Conservation (phyloP, 192 early-diverging fungal genomes). For the Coemansia sp. region DNA sequence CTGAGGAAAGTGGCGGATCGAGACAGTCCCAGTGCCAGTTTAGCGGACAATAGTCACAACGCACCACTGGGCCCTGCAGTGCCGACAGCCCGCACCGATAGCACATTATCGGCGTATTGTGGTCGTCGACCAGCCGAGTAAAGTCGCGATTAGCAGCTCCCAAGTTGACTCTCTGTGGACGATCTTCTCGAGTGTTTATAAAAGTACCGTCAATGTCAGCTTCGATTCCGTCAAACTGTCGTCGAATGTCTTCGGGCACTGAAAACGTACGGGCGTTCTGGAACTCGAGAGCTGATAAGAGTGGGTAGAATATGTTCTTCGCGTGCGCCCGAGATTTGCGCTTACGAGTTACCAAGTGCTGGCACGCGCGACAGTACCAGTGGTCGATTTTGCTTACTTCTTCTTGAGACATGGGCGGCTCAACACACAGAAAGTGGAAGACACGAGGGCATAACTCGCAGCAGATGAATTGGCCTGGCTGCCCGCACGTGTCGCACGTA, state of each 20-base stretch:
- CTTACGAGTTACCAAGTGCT: conserved; percentile 26
- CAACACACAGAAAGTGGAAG: conserved; percentile 52
- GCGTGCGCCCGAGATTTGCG: conserved; percentile 49
- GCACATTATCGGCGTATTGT: conserved; percentile 47
- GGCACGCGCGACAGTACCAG: conserved; percentile 54
- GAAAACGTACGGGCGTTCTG: conserved; percentile 47
- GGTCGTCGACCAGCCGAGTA: conserved; percentile 47
- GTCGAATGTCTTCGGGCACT: conserved; percentile 55
- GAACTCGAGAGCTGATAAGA: conserved; percentile 39
- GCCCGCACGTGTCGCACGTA: conserved; percentile 51
- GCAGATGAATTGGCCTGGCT: conserved; percentile 53
- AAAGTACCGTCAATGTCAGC: conserved; percentile 45
- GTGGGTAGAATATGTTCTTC: conserved; percentile 53
- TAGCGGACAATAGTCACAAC: conserved; percentile 56
- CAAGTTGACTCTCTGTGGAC: conserved; percentile 28
- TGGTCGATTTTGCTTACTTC: conserved; percentile 37
- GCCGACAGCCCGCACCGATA: conserved; percentile 53
- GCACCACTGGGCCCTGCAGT: conserved; percentile 42
- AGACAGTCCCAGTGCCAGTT: conserved; percentile 59
- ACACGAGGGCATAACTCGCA: conserved; percentile 55
- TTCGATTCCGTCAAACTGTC: conserved; percentile 51
- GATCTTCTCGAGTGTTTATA: conserved; percentile 42
- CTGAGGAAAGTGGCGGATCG: conserved; percentile 50
- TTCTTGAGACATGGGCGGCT: conserved; percentile 51
- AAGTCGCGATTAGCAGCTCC: conserved; percentile 41